A percentile compares a stretch with the other conserved stretches of the same genome.
These are phyloP conservation scores for Barnettozyma salicaria DNA, from an alignment of 805 yeast species.

Conservation along the genomic window DNA sequence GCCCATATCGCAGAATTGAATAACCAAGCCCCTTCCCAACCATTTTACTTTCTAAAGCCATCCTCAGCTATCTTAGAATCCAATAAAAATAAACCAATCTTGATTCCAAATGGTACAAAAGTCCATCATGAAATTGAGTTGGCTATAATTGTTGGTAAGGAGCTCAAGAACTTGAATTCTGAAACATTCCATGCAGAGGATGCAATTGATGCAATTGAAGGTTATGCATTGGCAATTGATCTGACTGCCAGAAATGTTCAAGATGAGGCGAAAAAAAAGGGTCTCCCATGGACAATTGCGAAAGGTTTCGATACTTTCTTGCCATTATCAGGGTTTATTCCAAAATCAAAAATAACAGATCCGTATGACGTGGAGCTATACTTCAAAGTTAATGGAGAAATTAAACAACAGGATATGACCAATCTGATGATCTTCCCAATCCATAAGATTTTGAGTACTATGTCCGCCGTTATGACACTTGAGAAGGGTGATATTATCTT, in stretches of 20 bases:
- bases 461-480: constrained; percentile 86
- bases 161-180: constrained; percentile 55
- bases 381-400: constrained; percentile 63
- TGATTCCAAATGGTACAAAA: constrained; percentile 71
- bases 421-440: constrained; percentile 84
- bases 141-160: constrained; percentile 67
- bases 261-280: constrained; percentile 87
- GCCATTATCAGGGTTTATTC: constrained; percentile 74
- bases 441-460: constrained; percentile 69
- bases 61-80: constrained; percentile 59
- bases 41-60: constrained; percentile 92
- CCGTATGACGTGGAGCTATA: constrained; percentile 64
- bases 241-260: constrained; percentile 96
- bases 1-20: constrained; percentile 90
- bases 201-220: constrained; percentile 74
- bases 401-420: constrained; percentile 70
- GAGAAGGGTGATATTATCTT: constrained; percentile 86
- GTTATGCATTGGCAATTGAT: constrained; percentile 87
- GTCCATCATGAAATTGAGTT: constrained; percentile 94
- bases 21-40: constrained; percentile 75
- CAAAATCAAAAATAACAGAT: constrained; percentile 58
- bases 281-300: constrained; percentile 94
- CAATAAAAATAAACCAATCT: constrained; percentile 27
- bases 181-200: constrained; percentile 51
- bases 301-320: constrained; percentile 95